Conservation (phyloP, 495 filamentous ascomycete species). For the Cetradonia linearis region DNA sequence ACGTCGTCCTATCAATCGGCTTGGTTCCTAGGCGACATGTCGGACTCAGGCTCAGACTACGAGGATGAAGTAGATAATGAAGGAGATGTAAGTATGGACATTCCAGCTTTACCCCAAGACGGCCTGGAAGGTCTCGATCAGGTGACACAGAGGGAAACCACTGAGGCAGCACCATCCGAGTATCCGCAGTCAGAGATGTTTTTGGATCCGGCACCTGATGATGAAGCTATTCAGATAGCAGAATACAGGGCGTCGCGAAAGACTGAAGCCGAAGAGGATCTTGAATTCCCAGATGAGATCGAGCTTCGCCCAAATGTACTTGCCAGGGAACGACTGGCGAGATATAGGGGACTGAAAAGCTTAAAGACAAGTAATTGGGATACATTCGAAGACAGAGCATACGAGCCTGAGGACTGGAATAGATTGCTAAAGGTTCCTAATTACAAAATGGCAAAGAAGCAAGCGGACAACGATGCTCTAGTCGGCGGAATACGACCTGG, state of each 20-base stretch:
- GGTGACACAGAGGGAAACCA: constrained; percentile 44
- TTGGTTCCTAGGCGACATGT: constrained; percentile 81
- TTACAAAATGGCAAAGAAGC: constrained; percentile 69
- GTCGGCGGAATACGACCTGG: constrained; percentile 77
- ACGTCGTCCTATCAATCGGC: constrained; percentile 90
- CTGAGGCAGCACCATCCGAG: constrained; percentile 71
- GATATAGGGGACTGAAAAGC: constrained; percentile 85
- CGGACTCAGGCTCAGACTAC: constrained; percentile 77
- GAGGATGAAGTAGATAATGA: constrained; percentile 52
- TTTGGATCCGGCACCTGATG: constrained; percentile 72
- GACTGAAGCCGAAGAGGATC: constrained; percentile 74
- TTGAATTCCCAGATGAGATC: constrained; percentile 95
- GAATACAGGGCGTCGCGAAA: constrained; percentile 67
- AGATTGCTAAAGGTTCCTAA: constrained; percentile 73
- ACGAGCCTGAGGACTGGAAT: constrained; percentile 82
- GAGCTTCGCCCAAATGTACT: constrained; percentile 82
- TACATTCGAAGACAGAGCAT: constrained; percentile 69
- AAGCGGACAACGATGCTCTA: constrained; percentile 66
- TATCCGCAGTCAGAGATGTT: constrained; percentile 89
- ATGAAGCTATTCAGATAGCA: constrained; percentile 68
- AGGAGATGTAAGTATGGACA: constrained; percentile 39
- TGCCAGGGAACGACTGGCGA: constrained; percentile 71
- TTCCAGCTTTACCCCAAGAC: constrained; percentile 27
- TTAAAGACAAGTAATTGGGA: constrained; percentile 80
- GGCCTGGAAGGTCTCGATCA: constrained; percentile 35